phyloP scores from a whole-genome alignment of 2,329 filamentous ascomycete species.

The Colletotrichum sp. region DNA sequence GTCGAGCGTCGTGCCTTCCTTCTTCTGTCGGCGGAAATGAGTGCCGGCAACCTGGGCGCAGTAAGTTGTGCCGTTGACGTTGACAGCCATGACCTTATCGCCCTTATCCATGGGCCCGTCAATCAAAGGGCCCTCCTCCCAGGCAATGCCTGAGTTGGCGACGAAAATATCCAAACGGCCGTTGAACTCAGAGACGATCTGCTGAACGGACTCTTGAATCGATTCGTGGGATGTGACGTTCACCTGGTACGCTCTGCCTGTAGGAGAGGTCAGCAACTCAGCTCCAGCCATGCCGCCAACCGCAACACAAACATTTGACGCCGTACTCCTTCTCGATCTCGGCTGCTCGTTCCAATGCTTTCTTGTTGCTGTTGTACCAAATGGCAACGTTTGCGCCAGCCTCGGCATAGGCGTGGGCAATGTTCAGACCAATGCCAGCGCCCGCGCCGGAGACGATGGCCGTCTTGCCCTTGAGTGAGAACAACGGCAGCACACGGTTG shows the following conservation, averaged over 20 bases:
- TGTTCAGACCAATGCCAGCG: conserved; percentile 69
- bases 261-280: not conserved
- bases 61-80: conserved; percentile 81
- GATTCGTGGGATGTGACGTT: conserved; percentile 60
- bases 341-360: conserved; percentile 64
- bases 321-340: conserved; percentile 70
- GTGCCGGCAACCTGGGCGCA: conserved; percentile 73
- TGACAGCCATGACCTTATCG: conserved; percentile 70
- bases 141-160: conserved; percentile 79
- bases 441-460: conserved; percentile 73
- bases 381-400: conserved; percentile 75
- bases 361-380: conserved; percentile 75
- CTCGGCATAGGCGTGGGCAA: conserved; percentile 70
- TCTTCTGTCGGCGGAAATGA: conserved; percentile 74
- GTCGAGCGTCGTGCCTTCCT: conserved; percentile 66
- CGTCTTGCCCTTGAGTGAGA: conserved; percentile 73
- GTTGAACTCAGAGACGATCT: conserved; percentile 70
- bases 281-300: not conserved
- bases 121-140: conserved; percentile 72
- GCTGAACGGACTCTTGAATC: conserved; percentile 55
- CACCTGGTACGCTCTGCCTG: conserved; percentile 67
- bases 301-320: conserved; percentile 64
- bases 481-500: conserved; percentile 65
- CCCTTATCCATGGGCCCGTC: conserved; percentile 70
- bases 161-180: conserved; percentile 80